A percentile compares a stretch with the other conserved stretches of the same genome.
These are phyloP conservation scores for Fusarium scirpi DNA, from an alignment of 2,329 filamentous ascomycete species.

Conservation along the genomic window DNA sequence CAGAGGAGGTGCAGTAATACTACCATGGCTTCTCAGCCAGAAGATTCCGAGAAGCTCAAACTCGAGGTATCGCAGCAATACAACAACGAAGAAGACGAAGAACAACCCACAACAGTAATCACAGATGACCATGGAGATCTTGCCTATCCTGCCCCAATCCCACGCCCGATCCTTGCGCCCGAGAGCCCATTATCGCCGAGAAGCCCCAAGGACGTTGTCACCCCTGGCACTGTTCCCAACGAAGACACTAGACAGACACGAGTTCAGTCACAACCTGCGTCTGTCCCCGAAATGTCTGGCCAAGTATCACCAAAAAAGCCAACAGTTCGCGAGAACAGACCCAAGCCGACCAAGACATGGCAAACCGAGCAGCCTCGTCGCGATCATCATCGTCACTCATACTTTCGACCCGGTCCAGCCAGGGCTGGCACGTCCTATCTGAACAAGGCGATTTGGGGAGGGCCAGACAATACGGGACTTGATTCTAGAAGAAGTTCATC, in stretches of 20 bases:
- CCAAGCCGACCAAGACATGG: slow-evolving; percentile 39
- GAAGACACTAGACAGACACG: background rate
- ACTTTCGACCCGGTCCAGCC: slow-evolving; percentile 35
- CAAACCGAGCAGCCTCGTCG: slow-evolving; percentile 37
- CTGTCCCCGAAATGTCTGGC: background rate
- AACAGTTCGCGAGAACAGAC: slow-evolving; percentile 14
- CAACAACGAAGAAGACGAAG: slow-evolving; percentile 2
- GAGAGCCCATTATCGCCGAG: slow-evolving; percentile 29
- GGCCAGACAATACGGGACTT: background rate
- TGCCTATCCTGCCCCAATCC: slow-evolving; percentile 29
- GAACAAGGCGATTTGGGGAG: slow-evolving; percentile 40
- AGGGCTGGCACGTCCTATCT: slow-evolving; percentile 41
- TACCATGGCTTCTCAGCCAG: slow-evolving; percentile 19
- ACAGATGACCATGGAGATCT: slow-evolving; percentile 26
- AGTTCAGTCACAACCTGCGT: slow-evolving; percentile 11
- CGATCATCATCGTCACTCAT: slow-evolving; percentile 11
- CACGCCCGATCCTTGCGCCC: slow-evolving; percentile 25
- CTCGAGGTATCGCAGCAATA: slow-evolving; percentile 28
- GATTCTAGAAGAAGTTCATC: slow-evolving; percentile 32
- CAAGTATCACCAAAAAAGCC: slow-evolving; percentile 9
- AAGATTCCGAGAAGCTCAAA: slow-evolving; percentile 20
- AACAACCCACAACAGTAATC: slow-evolving; percentile 22
- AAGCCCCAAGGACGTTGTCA: slow-evolving; percentile 8
- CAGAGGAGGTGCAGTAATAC: background rate
- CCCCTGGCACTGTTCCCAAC: background rate